Percentiles rank a stretch among this genome's conserved stretches.
These are phyloP conservation scores for Strobilomyces confusus DNA, from an alignment of 768 basidiomycete genomes.

Conservation along the genomic window DNA sequence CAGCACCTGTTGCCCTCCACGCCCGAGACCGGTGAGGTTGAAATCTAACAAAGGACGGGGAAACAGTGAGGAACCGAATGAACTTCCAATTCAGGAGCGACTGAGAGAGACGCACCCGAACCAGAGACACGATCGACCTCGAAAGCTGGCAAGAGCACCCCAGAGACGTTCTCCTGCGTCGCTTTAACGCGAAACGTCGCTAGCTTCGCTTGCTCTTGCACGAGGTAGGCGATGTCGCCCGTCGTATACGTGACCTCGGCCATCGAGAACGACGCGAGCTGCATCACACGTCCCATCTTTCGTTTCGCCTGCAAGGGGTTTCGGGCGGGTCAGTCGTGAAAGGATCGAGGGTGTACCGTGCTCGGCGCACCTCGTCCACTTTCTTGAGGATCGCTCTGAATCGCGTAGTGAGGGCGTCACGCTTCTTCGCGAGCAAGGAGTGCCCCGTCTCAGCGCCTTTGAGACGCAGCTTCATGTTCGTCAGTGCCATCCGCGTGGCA, in stretches of 20 bases:
- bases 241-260: conserved; percentile 98
- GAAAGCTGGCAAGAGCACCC: conserved; percentile 93
- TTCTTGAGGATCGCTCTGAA: conserved; percentile 93
- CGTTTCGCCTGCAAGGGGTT: conserved; percentile 74
- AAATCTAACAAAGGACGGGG: conserved; percentile 57
- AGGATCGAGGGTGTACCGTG: not conserved
- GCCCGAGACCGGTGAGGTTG: conserved; percentile 93
- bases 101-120: conserved; percentile 50
- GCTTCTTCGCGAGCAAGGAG: conserved; percentile 93
- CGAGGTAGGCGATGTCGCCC: conserved; percentile 95
- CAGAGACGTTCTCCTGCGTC: conserved; percentile 97
- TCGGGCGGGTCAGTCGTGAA: conserved; percentile 15
- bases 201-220: conserved; percentile 90
- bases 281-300: conserved; percentile 99
- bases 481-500: conserved; percentile 96
- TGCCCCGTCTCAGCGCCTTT: conserved; percentile 95
- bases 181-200: conserved; percentile 93
- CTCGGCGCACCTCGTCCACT: conserved; percentile 86
- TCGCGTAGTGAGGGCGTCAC: conserved; percentile 91
- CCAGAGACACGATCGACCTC: conserved; percentile 85
- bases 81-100: not conserved
- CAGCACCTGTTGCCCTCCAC: conserved; percentile 94
- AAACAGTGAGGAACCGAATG: not conserved
- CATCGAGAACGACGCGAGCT: conserved; percentile 97
- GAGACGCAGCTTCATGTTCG: conserved; percentile 84